A percentile compares a stretch with the other conserved stretches of the same genome.
These are phyloP conservation scores for Fusarium hainanense DNA, from an alignment of 2,329 filamentous ascomycete species.

Conservation along the genomic window DNA sequence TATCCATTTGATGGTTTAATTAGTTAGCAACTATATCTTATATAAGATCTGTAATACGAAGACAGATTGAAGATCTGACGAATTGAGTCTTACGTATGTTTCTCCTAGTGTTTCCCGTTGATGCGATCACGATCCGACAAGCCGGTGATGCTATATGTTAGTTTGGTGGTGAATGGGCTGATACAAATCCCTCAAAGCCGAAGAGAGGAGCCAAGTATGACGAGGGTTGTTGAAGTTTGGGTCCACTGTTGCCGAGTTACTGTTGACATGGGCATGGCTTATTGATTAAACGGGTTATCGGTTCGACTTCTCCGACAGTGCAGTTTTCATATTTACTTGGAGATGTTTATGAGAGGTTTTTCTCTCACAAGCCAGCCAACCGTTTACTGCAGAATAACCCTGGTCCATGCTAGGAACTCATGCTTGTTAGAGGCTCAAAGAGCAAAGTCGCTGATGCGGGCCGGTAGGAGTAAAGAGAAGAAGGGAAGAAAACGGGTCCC, in stretches of 20 bases:
- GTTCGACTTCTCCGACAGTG: constrained; percentile 24
- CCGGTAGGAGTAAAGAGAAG: constrained; percentile 28
- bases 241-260: constrained; percentile 11
- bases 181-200: constrained; percentile 37
- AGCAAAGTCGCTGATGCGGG: constrained; percentile 33
- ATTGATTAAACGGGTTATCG: constrained; percentile 26
- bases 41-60: constrained; percentile 31
- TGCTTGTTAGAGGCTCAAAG: constrained; percentile 24
- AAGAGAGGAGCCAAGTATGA: constrained; percentile 14
- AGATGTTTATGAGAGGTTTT: constrained; percentile 2
- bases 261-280: not conserved
- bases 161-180: constrained; percentile 1
- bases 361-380: not conserved
- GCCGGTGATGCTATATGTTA: not conserved
- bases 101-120: not conserved
- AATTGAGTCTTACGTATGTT: not conserved
- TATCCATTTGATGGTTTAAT: constrained; percentile 37
- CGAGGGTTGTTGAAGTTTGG: constrained; percentile 7
- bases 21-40: constrained; percentile 29
- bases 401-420: constrained; percentile 5
- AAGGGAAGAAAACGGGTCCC: constrained; percentile 24
- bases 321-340: not conserved
- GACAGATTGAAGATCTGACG: constrained; percentile 13
- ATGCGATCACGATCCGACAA: constrained; percentile 5
- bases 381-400: not conserved